These are phyloP conservation scores for Yamadazyma insecticola DNA, from an alignment of 805 yeast species.

Conservation along the genomic window DNA sequence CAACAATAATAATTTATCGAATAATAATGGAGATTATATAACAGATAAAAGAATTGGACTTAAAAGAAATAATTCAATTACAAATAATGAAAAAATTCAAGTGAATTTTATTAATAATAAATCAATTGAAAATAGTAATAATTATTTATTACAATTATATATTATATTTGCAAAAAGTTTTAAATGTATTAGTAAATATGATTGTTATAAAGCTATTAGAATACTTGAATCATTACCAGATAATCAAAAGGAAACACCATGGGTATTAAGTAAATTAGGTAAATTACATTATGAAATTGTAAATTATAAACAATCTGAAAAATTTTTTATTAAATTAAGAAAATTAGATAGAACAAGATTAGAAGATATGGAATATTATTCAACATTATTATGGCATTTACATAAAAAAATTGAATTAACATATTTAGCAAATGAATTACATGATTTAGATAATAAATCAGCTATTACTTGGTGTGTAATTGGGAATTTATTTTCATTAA, in stretches of 20 bases:
- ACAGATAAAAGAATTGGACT: constrained; percentile 9
- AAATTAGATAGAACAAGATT: constrained; percentile 70
- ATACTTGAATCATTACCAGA: constrained; percentile 61
- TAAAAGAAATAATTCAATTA: constrained; percentile 19
- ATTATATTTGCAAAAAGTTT: constrained; percentile 55
- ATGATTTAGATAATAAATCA: constrained; percentile 56
- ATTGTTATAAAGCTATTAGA: constrained; percentile 76
- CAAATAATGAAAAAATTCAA: constrained; percentile 7
- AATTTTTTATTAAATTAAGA: constrained; percentile 59
- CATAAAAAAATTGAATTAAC: constrained; percentile 76
- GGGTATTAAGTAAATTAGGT: constrained; percentile 80
- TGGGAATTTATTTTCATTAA: constrained; percentile 83
- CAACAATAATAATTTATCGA: too few relatives aligned
- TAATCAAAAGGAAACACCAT: constrained; percentile 65
- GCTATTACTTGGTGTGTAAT: constrained; percentile 90
- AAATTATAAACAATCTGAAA: constrained; percentile 72
- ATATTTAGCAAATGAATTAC: constrained; percentile 75
- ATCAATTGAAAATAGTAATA: constrained; percentile 31
- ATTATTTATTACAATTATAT: constrained; percentile 44
- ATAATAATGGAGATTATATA: too few relatives aligned
- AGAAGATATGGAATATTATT: constrained; percentile 86
- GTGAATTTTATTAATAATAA: constrained; percentile 9
- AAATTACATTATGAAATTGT: constrained; percentile 82
- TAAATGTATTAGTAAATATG: constrained; percentile 59
- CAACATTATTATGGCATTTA: constrained; percentile 90